Percentiles rank a stretch among this genome's conserved stretches.
Conservation (phyloP, 768 basidiomycete genomes). For the Clavaria fumosa region DNA sequence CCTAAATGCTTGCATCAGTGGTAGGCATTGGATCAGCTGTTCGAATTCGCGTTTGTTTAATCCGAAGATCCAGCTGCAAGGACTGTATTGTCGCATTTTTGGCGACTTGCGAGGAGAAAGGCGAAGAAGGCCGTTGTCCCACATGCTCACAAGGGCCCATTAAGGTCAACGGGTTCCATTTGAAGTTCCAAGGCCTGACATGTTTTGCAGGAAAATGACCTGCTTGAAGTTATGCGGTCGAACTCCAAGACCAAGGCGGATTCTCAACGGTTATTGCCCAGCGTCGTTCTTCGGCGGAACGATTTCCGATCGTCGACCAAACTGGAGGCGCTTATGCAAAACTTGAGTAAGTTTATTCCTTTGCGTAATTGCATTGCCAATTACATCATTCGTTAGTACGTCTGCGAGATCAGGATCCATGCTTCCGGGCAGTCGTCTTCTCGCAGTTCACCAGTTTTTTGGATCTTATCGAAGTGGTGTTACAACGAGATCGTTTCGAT, state of each 20-base stretch:
- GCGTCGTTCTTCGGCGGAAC: conserved; percentile 53
- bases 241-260: conserved; percentile 13
- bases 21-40: conserved; percentile 25
- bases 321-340: conserved; percentile 63
- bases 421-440: conserved; percentile 75
- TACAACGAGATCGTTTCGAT: conserved; percentile 53
- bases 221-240: conserved; percentile 44
- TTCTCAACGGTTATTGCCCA: conserved; percentile 25
- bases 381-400: conserved; percentile 25
- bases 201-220: conserved; percentile 34
- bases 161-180: no score
- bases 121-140: conserved; percentile 62
- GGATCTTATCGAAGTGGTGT: conserved; percentile 57
- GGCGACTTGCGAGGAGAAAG: conserved; percentile 49
- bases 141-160: conserved; percentile 61
- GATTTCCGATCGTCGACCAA: conserved; percentile 88
- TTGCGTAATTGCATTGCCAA: conserved; percentile 33
- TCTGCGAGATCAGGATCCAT: conserved; percentile 54
- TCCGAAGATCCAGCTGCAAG: conserved; percentile 47
- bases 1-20: conserved; percentile 67
- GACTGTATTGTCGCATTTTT: conserved; percentile 76
- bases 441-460: conserved; percentile 85
- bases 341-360: conserved; percentile 38
- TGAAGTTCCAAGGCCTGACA: no score
- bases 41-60: conserved; percentile 1